Evolutionary conservation across 2,329 filamentous ascomycete genomes (phyloP).

Genomic region (Hypoxylon sp.): DNA sequence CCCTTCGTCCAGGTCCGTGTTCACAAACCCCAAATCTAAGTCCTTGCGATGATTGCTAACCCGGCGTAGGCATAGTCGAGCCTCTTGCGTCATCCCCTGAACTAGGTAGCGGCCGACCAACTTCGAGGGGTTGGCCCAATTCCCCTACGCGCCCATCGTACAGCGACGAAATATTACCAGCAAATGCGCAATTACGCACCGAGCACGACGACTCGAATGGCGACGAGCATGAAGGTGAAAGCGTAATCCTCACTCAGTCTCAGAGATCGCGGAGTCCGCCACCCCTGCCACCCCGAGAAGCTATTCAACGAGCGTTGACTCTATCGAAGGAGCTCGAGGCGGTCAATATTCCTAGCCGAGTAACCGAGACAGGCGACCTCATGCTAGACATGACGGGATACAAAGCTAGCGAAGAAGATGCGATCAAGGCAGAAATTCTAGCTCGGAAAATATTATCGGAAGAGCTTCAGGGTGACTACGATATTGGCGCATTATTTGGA

Average conservation of each 20-base stretch:
- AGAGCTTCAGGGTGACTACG: conserved; percentile 93
- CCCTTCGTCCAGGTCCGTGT: conserved; percentile 40
- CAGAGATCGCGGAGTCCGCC: conserved; percentile 83
- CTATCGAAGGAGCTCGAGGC: conserved; percentile 89
- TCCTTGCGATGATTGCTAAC: conserved; percentile 19
- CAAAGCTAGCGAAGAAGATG: conserved; percentile 93
- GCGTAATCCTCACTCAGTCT: conserved; percentile 54
- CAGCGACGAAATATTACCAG: conserved; percentile 69
- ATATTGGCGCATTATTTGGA: conserved; percentile 94
- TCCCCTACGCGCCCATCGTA: conserved; percentile 60
- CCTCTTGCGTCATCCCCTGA: conserved; percentile 69
- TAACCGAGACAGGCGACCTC: conserved; percentile 93
- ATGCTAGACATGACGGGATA: conserved; percentile 99
- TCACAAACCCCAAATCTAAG: neutral
- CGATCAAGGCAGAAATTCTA: conserved; percentile 91
- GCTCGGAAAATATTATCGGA: conserved; percentile 93
- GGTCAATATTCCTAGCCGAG: conserved; percentile 91
- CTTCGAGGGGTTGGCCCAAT: conserved; percentile 67
- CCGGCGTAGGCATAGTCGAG: conserved; percentile 61
- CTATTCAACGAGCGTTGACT: conserved; percentile 84
- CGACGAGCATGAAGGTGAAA: conserved; percentile 58
- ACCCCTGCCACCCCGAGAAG: conserved; percentile 78
- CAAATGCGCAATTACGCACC: conserved; percentile 58
- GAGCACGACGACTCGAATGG: conserved; percentile 55
- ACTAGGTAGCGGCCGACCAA: conserved; percentile 61